Evolutionary conservation across 805 yeast genomes (phyloP), one percentile per base, ranked within the genome.

Genomic region (Naumovozyma baii): DNA sequence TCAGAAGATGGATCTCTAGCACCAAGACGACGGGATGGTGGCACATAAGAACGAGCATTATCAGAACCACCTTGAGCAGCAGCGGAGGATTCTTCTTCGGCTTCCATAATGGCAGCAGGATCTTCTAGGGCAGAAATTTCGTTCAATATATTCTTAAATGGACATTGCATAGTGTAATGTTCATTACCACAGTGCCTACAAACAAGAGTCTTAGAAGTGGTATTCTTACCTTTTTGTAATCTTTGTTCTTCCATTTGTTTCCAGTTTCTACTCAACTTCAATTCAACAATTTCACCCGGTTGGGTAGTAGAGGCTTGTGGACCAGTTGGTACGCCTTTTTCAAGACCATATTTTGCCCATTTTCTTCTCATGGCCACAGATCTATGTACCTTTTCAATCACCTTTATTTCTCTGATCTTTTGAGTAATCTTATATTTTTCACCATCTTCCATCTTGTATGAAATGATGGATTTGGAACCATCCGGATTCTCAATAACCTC

Each of bases 161-260:
- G 98, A 83, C 99, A 92, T 68, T 82, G 80, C 62, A 86, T 69
- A 32, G 96, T 83, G 74, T 80, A 84, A 72, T 92, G 99, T 51
- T 78, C 82, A 59, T 95, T 96, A 45, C 83, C 83, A 81, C 99
- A 92, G 40, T 74, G 68, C 75, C 96, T 84, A 76, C 98, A 92
- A 52, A 65, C 68, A 48, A 78, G 64, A 48, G 68, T 67, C 60
- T 63, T 63, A 60, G 66, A 65, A 54, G 63, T 66, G 57, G 63
- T 70, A 25, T 46, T 54, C 39, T 64, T 61, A 38, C 66, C 68
- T 53, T 72, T 72, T 46, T 67, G 65, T 33, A 59, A 75, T 61
- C 79, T 82, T 58, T 78, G 79, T 66, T 80, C 78, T 58, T 79
- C 88, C 48, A 74, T 70, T 58, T 80, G 83, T 59, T 80, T 82